Evolutionary conservation across 2,329 filamentous ascomycete species (phyloP), one percentile per base, ranked within the genome.

Genomic region (Capronia coronata): DNA sequence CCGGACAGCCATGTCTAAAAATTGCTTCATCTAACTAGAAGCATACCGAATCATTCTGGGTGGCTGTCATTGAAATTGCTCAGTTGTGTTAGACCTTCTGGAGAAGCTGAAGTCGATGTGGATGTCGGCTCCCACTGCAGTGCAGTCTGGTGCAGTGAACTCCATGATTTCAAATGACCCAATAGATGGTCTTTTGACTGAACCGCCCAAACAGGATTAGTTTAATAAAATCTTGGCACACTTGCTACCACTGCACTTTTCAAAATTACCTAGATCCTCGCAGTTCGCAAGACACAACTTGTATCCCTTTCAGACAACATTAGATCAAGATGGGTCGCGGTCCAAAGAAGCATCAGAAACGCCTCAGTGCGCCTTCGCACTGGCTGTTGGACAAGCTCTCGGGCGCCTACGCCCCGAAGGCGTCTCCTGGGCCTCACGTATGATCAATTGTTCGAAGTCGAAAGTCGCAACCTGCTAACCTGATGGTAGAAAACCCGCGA

Each of bases 361-460:
- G 93, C 82, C 83, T 97, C 73, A 93, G 87, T 78, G 93, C 93
- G 73, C 93, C 93, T 72, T 94, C 87, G 74, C 93, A 97, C 86
- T 98, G 93, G 93, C 87, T 98, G 73, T 82, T 98, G 75, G 93
- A 98, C 87, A 98, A 98, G 78, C 83, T 98, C 72, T 95, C 89
- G 75, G 93, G 93, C 72, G 79, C 81, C 76, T 91, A 83, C 71
- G 80, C 80, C 59, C 79, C 79, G 65, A 79, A 80, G 72, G 77
- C 80, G 62, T 83, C 80, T 56, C 76, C 80, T 61, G 93, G 93
- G 87, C 93, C 93, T 76, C 58, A 60, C 48, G 54, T 56, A 41
- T 16, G 54, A 30, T 35, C 42, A 30, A 41, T 43, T 22, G 13
- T 23, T 22, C 18, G 32, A 32, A n/a, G 42, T 22, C 19, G 14